Evolutionary conservation across 73 alveolate species (phyloP), one percentile per base, ranked within the genome.

Genomic region (Blepharisma stoltei): DNA sequence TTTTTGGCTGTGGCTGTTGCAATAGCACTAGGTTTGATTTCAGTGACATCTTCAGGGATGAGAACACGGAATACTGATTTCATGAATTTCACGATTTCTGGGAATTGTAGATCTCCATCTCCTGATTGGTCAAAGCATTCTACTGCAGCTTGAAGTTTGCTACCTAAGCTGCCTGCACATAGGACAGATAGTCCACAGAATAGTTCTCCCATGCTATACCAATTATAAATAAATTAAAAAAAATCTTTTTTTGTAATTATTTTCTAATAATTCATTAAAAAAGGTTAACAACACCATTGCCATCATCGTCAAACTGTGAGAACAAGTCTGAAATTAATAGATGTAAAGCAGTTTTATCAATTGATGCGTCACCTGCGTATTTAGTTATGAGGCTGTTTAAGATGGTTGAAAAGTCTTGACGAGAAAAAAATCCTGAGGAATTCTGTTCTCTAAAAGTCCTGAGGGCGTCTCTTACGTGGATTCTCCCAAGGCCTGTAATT

Each of bases 101-200:
- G 18, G 18, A 18, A 20, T 60, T 60, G 73, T 1, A 60, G 14
- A 8, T 18, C 18, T 9, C 73, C 73, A 5, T 60, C 73, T 1
- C 18, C 18, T 20, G 49, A 20, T 47, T 60, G 46, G 46, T 60
- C 73, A 25, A 20, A 60, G 23, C 49, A 60, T 8, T 60, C 45
- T 8, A n/a, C 14, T 1, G 73, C 73, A 14, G 49, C 37, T 1
- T 60, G 14, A 60, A 60, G 48, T 5, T 60, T 60, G 18, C 23
- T 38, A 14, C 73, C 73, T 20, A 25, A n/a, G 46, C 18, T 60
- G 1, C 73, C 73, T 60, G 73, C 73, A 60, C 73, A 60, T n/a
- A 60, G 2, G 46, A 60, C 18, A 1, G 73, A 60, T 20, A 60
- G 4, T 14, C 73, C 73, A 25, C 73, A 18, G 46, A 60, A 60